Evolutionary conservation across 2,329 filamentous ascomycete genomes (phyloP).

Genomic region (Ophidiomyces ophidiicola): DNA sequence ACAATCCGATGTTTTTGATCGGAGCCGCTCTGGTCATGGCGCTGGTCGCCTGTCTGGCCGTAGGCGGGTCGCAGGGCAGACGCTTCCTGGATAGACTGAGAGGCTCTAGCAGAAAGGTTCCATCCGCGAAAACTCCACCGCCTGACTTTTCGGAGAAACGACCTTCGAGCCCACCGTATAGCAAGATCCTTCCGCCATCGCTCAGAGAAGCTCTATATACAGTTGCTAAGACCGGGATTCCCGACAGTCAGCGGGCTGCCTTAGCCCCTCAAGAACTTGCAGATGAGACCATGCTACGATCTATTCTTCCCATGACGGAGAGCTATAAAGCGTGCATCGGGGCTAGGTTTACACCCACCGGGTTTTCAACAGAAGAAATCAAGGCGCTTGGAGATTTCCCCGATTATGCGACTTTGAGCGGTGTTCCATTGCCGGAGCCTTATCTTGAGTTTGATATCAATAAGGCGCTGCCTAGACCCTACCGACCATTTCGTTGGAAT

Average conservation of each 20-base stretch:
- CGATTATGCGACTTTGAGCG: conserved; percentile 62
- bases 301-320: conserved; percentile 31
- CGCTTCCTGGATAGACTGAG: conserved; percentile 31
- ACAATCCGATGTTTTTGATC: conserved; percentile 12
- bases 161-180: conserved; percentile 26
- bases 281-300: conserved; percentile 25
- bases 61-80: conserved; percentile 26
- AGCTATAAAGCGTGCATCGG: conserved; percentile 29
- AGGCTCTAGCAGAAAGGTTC: conserved; percentile 32
- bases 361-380: conserved; percentile 59
- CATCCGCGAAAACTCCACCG: conserved; percentile 42
- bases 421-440: conserved; percentile 56
- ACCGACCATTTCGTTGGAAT: conserved; percentile 68
- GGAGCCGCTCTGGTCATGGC: conserved; percentile 19
- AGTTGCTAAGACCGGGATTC: conserved; percentile 17
- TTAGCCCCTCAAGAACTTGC: conserved; percentile 19
- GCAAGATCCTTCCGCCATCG: conserved; percentile 42
- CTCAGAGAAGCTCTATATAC: conserved; percentile 37
- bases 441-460: conserved; percentile 55
- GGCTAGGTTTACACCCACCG: conserved; percentile 49
- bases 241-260: conserved; percentile 15
- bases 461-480: conserved; percentile 59
- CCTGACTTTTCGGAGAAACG: conserved; percentile 22
- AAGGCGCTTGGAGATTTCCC: conserved; percentile 62
- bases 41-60: conserved; percentile 20